Evolutionary conservation across 441 rosid genomes (phyloP).

Genomic region (Adansonia gregorii): DNA sequence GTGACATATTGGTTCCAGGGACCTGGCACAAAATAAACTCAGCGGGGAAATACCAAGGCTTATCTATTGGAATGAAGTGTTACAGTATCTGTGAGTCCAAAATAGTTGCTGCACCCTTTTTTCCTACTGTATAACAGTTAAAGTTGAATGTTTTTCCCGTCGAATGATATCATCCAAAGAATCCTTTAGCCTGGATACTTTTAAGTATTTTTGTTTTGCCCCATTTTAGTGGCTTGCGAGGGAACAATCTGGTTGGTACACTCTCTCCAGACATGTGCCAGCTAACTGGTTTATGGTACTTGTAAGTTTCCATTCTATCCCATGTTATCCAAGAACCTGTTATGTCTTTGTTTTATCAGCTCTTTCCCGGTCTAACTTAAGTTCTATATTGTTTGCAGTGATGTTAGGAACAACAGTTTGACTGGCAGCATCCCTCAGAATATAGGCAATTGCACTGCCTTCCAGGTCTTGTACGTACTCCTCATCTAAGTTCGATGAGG

Average conservation of each 20-base stretch:
- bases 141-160: not conserved
- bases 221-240: slow-evolving; percentile 70
- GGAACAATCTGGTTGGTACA: slow-evolving; percentile 79
- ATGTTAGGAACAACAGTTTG: slow-evolving; percentile 91
- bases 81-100: slow-evolving; percentile 87
- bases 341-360: not conserved
- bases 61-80: slow-evolving; percentile 93
- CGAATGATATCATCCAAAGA: not conserved
- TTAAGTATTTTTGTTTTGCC: not conserved
- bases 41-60: slow-evolving; percentile 94
- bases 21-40: slow-evolving; percentile 85
- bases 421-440: slow-evolving; percentile 79
- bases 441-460: slow-evolving; percentile 92
- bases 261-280: slow-evolving; percentile 90
- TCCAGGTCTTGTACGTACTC: slow-evolving; percentile 92
- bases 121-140: slow-evolving; percentile 3
- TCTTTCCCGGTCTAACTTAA: slow-evolving; percentile 14
- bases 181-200: not conserved
- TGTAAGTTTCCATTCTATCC: slow-evolving; percentile 60
- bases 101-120: not conserved
- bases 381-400: slow-evolving; percentile 45
- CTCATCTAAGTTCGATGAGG: slow-evolving; percentile 23
- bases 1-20: slow-evolving; percentile 50
- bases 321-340: not conserved
- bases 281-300: slow-evolving; percentile 89